A percentile compares a stretch with the other conserved stretches of the same genome.
phyloP scores from a whole-genome alignment of 2,329 filamentous ascomycete species.

The Westerdykella sp. region DNA sequence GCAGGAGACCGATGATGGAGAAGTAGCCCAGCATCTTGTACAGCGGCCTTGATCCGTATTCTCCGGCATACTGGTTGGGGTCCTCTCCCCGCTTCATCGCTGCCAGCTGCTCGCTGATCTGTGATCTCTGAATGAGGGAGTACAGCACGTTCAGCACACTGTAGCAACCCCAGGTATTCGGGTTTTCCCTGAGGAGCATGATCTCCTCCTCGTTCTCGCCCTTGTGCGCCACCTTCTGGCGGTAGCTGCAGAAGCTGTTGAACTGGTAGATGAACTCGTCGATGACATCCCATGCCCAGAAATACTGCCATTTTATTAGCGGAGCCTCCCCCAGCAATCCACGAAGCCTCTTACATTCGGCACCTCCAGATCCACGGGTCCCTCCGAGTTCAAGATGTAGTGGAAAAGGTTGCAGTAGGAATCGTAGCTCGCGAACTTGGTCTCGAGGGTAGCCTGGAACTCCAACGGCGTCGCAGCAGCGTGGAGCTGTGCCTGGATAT shows the following conservation, averaged over 20 bases:
- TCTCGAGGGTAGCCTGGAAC: slow-evolving; percentile 90
- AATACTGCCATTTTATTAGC: slow-evolving; percentile 59
- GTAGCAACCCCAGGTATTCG: slow-evolving; percentile 99
- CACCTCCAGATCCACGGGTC: slow-evolving; percentile 94
- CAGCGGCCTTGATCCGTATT: slow-evolving; percentile 88
- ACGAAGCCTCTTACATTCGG: slow-evolving; percentile 67
- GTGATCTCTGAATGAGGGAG: slow-evolving; percentile 95
- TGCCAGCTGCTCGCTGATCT: slow-evolving; percentile 94
- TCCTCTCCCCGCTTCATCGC: slow-evolving; percentile 95
- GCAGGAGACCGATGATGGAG: slow-evolving; percentile 93
- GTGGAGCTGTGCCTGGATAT: slow-evolving; percentile 85
- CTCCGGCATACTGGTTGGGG: slow-evolving; percentile 76
- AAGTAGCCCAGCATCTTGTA: slow-evolving; percentile 99
- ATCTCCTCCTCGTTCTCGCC: slow-evolving; percentile 88
- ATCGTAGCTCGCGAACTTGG: slow-evolving; percentile 98
- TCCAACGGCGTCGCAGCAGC: slow-evolving; percentile 92
- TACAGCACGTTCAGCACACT: slow-evolving; percentile 98
- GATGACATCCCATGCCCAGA: slow-evolving; percentile 99
- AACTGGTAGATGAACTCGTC: slow-evolving; percentile 99
- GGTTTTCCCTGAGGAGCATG: slow-evolving; percentile 85
- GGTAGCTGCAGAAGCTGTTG: slow-evolving; percentile 98
- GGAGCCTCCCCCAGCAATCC: neutral
- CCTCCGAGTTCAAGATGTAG: slow-evolving; percentile 97
- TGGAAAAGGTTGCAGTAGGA: slow-evolving; percentile 99
- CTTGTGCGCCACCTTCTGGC: slow-evolving; percentile 79